phyloP scores from a whole-genome alignment of 23 red algal species.

The Gracilaria caudata region DNA sequence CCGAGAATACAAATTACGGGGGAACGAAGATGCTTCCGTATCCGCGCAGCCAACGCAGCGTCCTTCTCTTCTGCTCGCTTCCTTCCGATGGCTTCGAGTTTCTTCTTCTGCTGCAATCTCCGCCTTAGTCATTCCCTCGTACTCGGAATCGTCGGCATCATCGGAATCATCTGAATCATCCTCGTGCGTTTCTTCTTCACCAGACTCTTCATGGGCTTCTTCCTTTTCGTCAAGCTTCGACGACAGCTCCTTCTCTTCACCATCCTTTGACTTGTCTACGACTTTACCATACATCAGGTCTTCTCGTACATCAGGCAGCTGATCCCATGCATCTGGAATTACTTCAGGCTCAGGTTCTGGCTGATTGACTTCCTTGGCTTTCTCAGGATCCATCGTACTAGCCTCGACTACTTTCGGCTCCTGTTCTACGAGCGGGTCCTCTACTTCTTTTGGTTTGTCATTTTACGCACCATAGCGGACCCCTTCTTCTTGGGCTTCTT shows the following conservation, averaged over 20 bases:
- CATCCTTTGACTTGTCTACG: neutral
- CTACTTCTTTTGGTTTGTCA: constrained; percentile 73
- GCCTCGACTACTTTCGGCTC: constrained; percentile 22
- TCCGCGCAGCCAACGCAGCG: constrained; percentile 26
- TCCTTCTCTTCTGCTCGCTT: constrained; percentile 37
- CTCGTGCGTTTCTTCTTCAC: constrained; percentile 49
- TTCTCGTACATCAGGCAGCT: constrained; percentile 58
- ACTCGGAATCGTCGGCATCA: too few relatives aligned
- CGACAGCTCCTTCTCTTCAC: neutral
- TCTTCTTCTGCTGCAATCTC: constrained; percentile 63
- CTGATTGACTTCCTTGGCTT: neutral
- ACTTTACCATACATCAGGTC: neutral
- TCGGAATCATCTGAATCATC: constrained; percentile 57
- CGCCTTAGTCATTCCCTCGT: constrained; percentile 59
- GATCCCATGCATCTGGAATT: constrained; percentile 69
- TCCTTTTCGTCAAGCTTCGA: constrained; percentile 6
- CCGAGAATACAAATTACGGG: constrained; percentile 98
- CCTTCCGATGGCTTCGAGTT: constrained; percentile 15
- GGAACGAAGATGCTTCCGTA: constrained; percentile 81
- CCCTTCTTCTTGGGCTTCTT: constrained; percentile 90
- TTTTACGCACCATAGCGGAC: constrained; percentile 80
- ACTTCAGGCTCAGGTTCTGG: constrained; percentile 39
- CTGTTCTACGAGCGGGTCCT: constrained; percentile 60
- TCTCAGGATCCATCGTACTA: neutral
- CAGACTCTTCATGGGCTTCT: constrained; percentile 11